These are phyloP conservation scores for Hypoxylon sp. DNA, from an alignment of 2,329 filamentous ascomycete genomes.

Conservation along the genomic window DNA sequence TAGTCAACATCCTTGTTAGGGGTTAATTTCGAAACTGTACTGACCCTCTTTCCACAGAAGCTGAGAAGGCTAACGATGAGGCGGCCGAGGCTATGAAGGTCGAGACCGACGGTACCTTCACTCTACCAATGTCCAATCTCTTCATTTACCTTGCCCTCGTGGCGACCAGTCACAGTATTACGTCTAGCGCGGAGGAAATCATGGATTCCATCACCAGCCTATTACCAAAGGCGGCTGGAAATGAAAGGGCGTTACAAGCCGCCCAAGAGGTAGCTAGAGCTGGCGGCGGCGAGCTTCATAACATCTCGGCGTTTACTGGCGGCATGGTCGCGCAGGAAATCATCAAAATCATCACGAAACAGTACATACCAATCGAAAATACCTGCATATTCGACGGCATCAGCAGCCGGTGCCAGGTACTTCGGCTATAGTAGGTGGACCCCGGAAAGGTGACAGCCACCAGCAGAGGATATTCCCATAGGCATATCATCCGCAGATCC, in stretches of 20 bases:
- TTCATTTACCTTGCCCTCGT: constrained; percentile 78
- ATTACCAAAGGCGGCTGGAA: constrained; percentile 64
- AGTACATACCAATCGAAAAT: constrained; percentile 80
- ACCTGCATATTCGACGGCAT: constrained; percentile 80
- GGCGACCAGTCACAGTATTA: constrained; percentile 64
- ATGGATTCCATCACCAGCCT: constrained; percentile 61
- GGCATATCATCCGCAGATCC: constrained; percentile 54
- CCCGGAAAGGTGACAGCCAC: constrained; percentile 39
- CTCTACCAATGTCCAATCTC: constrained; percentile 71
- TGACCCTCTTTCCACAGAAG: constrained; percentile 60
- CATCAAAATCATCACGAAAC: constrained; percentile 87
- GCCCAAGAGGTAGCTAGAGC: constrained; percentile 81
- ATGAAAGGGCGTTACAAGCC: constrained; percentile 66
- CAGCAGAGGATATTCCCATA: constrained; percentile 46
- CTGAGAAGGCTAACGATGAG: constrained; percentile 69
- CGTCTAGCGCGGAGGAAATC: constrained; percentile 68
- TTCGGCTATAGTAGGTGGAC: constrained; percentile 62
- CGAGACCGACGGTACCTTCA: constrained; percentile 52
- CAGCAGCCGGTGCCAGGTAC: constrained; percentile 71
- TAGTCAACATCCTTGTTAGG: constrained; percentile 53
- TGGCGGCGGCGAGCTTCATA: constrained; percentile 89
- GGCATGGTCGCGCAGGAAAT: constrained; percentile 97
- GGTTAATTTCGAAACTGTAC: constrained; percentile 34
- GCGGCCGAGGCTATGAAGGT: constrained; percentile 62
- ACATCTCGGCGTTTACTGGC: constrained; percentile 87